Conservation (phyloP, 2,329 filamentous ascomycete species). For the Epichloe gansuensis region DNA sequence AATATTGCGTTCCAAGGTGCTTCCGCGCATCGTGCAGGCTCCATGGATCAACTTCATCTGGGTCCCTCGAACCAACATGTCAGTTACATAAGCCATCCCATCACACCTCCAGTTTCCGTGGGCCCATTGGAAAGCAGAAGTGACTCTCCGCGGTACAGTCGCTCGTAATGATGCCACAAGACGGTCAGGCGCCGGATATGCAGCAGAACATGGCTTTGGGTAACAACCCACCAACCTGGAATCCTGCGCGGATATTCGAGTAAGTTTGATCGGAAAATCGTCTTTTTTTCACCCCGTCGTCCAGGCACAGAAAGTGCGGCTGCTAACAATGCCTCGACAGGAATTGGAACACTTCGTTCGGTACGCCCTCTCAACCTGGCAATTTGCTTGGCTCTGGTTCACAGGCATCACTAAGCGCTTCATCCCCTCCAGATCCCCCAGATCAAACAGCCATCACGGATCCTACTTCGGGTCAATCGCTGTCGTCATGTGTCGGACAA, state of each 20-base stretch:
- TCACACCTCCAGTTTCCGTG: slow-evolving; percentile 69
- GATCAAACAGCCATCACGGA: slow-evolving; percentile 43
- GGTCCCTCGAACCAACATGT: slow-evolving; percentile 36
- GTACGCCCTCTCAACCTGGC: slow-evolving; percentile 42
- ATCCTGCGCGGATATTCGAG: slow-evolving; percentile 82
- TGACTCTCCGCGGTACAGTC: slow-evolving; percentile 63
- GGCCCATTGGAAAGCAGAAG: slow-evolving; percentile 62
- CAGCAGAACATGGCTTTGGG: slow-evolving; percentile 45
- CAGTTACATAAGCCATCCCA: slow-evolving; percentile 58
- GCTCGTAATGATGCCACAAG: slow-evolving; percentile 57
- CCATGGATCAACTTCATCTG: slow-evolving; percentile 43
- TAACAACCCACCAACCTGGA: slow-evolving; percentile 63
- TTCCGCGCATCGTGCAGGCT: slow-evolving; percentile 31
- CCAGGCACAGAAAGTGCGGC: background rate
- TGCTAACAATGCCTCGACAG: slow-evolving; percentile 29
- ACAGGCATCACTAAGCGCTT: slow-evolving; percentile 24
- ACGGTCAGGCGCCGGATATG: slow-evolving; percentile 40
- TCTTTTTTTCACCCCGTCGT: too few relatives aligned
- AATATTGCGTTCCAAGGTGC: slow-evolving; percentile 34
- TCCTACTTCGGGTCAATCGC: slow-evolving; percentile 32
- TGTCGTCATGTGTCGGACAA: slow-evolving; percentile 33
- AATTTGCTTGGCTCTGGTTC: slow-evolving; percentile 20
- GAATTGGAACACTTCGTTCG: slow-evolving; percentile 93
- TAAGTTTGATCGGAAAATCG: slow-evolving; percentile 36
- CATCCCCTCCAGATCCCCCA: slow-evolving; percentile 39